These are phyloP conservation scores for Tetrapisispora arboricola DNA, from an alignment of 805 yeast species.

Conservation along the genomic window DNA sequence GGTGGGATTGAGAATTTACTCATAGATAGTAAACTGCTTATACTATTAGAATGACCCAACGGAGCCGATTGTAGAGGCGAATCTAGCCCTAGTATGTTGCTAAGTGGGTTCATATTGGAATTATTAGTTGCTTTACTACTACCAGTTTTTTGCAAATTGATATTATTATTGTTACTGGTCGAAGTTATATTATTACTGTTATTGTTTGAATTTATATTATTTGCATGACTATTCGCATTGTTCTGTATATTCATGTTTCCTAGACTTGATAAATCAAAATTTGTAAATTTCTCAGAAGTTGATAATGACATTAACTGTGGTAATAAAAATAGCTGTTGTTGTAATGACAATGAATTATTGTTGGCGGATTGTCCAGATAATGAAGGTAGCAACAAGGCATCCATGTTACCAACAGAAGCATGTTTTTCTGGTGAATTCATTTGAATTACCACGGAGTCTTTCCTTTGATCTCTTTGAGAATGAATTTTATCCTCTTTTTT, in stretches of 20 bases:
- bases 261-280: background rate
- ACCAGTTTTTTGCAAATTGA: background rate
- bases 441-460: conserved; percentile 1
- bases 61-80: conserved; percentile 4
- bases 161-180: background rate
- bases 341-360: conserved; percentile 7
- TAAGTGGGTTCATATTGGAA: background rate
- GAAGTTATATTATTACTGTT: background rate
- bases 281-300: conserved; percentile 3
- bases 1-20: conserved; percentile 2
- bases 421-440: conserved; percentile 5
- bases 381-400: conserved; percentile 19
- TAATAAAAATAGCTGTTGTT: conserved; percentile 14
- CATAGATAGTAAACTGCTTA: conserved; percentile 4
- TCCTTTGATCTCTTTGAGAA: background rate
- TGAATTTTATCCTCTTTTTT: background rate
- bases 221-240: background rate
- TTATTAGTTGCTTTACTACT: background rate
- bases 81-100: background rate
- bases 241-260: background rate
- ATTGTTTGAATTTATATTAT: background rate
- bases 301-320: conserved; percentile 9
- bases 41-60: conserved; percentile 2
- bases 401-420: conserved; percentile 7
- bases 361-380: conserved; percentile 16